Percentiles rank a stretch among this genome's conserved stretches.
Conservation (phyloP, 2,329 filamentous ascomycete species). For the Reticulascus tulasneorum region DNA sequence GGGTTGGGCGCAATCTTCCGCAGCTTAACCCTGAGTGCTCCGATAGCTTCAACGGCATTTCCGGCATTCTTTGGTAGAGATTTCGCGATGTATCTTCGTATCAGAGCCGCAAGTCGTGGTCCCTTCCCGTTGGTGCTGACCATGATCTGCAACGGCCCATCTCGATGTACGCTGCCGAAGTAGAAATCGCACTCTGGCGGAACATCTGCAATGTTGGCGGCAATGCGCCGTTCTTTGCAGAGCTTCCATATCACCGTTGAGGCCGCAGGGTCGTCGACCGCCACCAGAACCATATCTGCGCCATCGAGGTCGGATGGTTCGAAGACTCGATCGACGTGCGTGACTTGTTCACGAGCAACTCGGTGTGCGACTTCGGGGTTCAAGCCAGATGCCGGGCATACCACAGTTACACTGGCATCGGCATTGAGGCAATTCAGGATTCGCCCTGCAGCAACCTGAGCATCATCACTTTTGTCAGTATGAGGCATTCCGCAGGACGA, state of each 20-base stretch:
- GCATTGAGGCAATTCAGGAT: slow-evolving; percentile 94
- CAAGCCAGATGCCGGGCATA: slow-evolving; percentile 74
- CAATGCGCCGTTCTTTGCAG: slow-evolving; percentile 78
- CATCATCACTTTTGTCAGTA: neutral
- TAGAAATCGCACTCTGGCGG: slow-evolving; percentile 98
- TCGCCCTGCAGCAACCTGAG: slow-evolving; percentile 87
- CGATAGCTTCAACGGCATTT: slow-evolving; percentile 80
- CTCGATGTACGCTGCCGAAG: slow-evolving; percentile 92
- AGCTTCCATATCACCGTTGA: slow-evolving; percentile 89
- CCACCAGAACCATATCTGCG: slow-evolving; percentile 83
- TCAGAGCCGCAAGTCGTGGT: slow-evolving; percentile 81
- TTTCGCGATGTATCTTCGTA: slow-evolving; percentile 76
- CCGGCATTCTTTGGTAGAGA: slow-evolving; percentile 76
- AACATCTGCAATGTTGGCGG: slow-evolving; percentile 95
- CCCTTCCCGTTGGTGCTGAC: slow-evolving; percentile 98
- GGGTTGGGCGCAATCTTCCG: slow-evolving; percentile 68
- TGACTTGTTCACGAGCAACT: slow-evolving; percentile 69
- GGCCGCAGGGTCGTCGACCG: slow-evolving; percentile 89
- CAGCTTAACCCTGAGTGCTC: slow-evolving; percentile 73
- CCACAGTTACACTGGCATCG: slow-evolving; percentile 83
- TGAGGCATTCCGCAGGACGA: neutral
- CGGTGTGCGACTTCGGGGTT: slow-evolving; percentile 87
- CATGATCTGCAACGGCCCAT: slow-evolving; percentile 96
- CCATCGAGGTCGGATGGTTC: slow-evolving; percentile 80
- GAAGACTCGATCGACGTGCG: slow-evolving; percentile 79